Conservation (phyloP, 441 rosid species). For the Dalechampia spathulata region DNA sequence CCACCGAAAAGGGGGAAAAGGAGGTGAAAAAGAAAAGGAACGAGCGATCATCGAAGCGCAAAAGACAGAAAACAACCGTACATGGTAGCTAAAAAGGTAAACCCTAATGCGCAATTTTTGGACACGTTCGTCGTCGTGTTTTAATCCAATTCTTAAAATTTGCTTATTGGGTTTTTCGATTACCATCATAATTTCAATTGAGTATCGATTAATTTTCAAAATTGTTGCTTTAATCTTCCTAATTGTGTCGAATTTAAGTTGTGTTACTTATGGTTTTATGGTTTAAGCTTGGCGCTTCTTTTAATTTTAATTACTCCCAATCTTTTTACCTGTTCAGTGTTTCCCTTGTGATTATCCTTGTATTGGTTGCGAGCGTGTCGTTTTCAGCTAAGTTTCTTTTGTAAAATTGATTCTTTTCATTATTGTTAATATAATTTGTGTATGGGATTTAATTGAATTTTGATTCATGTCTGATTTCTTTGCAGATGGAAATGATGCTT, state of each 20-base stretch:
- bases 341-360: not conserved
- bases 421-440: not conserved
- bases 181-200: conserved; percentile 14
- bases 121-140: conserved; percentile 22
- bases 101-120: conserved; percentile 4
- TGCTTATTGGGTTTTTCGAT: conserved; percentile 18
- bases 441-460: conserved; percentile 2
- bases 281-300: not conserved
- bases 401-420: conserved; percentile 8
- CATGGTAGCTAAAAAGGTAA: no score
- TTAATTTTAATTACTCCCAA: not conserved
- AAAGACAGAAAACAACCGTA: no score
- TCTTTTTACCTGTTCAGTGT: not conserved
- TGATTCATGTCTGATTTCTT: conserved; percentile 14
- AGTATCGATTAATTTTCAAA: conserved; percentile 11
- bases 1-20: no score
- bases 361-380: not conserved
- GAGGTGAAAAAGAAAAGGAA: no score
- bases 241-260: conserved; percentile 9
- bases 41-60: no score
- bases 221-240: conserved; percentile 6
- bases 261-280: not conserved
- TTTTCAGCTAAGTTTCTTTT: conserved; percentile 18
- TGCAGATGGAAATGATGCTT: conserved; percentile 25
- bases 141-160: conserved; percentile 16